Percentiles rank a stretch among this genome's conserved stretches.
Evolutionary conservation across 768 basidiomycete genomes (phyloP).

Genomic region (Leccinellum albellum): DNA sequence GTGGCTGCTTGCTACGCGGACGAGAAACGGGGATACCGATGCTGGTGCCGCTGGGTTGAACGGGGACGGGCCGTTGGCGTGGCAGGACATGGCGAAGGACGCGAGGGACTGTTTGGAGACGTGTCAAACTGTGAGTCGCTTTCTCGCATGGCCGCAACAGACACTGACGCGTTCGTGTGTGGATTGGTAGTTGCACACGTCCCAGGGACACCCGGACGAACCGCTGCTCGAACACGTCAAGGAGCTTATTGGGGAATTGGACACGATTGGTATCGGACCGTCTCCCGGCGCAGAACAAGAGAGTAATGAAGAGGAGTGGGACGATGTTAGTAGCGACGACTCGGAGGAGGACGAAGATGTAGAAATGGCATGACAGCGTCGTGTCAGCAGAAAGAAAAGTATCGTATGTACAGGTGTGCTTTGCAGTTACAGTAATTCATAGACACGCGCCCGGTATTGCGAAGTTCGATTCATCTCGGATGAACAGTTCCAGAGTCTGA

Average conservation of each 20-base stretch:
- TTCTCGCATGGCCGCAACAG: no score
- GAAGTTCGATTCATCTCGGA: no score
- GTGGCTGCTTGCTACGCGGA: conserved; percentile 75
- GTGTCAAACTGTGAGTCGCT: conserved; percentile 63
- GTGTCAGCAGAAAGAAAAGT: no score
- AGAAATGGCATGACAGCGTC: conserved; percentile 44
- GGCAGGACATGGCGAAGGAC: conserved; percentile 77
- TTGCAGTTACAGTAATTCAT: no score
- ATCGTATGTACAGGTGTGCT: no score
- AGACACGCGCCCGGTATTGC: no score
- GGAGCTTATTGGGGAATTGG: conserved; percentile 69
- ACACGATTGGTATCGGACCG: conserved; percentile 60
- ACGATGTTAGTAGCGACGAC: conserved; percentile 52
- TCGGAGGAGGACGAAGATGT: conserved; percentile 48
- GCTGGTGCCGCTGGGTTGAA: conserved; percentile 30
- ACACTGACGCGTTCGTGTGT: neutral
- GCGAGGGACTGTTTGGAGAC: conserved; percentile 74
- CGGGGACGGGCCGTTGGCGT: conserved; percentile 44
- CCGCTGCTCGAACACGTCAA: conserved; percentile 72
- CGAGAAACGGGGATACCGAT: conserved; percentile 47
- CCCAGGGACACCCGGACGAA: conserved; percentile 69
- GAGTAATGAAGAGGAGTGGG: conserved; percentile 54
- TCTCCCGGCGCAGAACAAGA: conserved; percentile 52
- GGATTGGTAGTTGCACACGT: conserved; percentile 49
- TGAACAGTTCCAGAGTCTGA: no score